Conservation (phyloP, 1,284 basidiomycete species). For the Leccinum laetum region DNA sequence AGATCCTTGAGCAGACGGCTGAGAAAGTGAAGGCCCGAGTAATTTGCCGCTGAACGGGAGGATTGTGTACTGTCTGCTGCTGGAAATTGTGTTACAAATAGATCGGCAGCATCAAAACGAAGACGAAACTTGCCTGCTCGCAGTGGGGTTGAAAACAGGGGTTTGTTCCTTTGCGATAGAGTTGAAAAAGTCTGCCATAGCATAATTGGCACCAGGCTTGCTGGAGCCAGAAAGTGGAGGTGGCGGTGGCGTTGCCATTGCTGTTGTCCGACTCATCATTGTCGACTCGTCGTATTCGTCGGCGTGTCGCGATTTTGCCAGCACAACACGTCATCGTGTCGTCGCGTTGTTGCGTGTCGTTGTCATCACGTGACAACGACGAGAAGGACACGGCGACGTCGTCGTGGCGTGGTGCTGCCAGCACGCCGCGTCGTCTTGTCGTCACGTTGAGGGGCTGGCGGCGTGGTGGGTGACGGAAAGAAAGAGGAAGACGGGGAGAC, state of each 20-base stretch:
- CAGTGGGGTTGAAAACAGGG: constrained; percentile 69
- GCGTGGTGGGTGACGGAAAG: too few relatives aligned
- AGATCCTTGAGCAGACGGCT: constrained; percentile 45
- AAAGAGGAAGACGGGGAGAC: too few relatives aligned
- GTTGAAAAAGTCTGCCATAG: constrained; percentile 87
- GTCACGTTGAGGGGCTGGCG: too few relatives aligned
- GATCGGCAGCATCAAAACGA: constrained; percentile 1
- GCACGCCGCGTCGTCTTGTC: too few relatives aligned
- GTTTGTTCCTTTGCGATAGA: constrained; percentile 88
- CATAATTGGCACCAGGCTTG: constrained; percentile 34
- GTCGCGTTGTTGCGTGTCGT: too few relatives aligned
- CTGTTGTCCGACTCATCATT: too few relatives aligned
- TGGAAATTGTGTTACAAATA: constrained; percentile 41
- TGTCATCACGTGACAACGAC: too few relatives aligned
- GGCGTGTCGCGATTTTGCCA: too few relatives aligned
- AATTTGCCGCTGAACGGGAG: constrained; percentile 69
- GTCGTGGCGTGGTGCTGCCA: too few relatives aligned
- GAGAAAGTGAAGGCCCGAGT: constrained; percentile 38
- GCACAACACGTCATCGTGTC: too few relatives aligned
- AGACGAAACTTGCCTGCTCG: constrained; percentile 46
- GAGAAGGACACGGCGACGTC: too few relatives aligned
- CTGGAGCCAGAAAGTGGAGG: constrained; percentile 23
- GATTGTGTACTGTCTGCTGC: constrained; percentile 70
- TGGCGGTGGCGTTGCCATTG: constrained; percentile 11
- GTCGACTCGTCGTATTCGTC: too few relatives aligned